Base-by-base conservation (phyloP, 305 asterid species). In the Fraxinus nigra region DNA sequence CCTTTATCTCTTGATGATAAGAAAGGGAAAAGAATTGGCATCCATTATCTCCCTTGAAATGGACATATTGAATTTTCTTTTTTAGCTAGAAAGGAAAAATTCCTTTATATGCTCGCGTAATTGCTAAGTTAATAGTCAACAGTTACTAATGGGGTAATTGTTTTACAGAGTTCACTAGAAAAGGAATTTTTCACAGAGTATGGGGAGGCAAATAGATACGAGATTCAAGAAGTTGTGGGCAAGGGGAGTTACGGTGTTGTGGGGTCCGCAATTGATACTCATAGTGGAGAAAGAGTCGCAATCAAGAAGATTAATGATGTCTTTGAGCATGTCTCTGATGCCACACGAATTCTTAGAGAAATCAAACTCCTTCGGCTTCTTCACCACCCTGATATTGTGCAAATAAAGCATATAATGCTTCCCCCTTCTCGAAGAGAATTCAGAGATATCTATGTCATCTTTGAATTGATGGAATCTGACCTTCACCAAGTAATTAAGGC, bases 171-270 rank as follows among this genome's bases (percentile, higher is more conserved):
- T 82, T 78, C 84, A 74, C 81, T 90, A 81, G 97, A 92, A 80
- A 86, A 89, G 2, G 97, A 92, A 9, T 92, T 92, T 86, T 92
- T 92, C 81, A 92, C 97, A 0, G 97, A 92, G 84, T 92, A 92
- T 82, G 94, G 97, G 7, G 97, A 92, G 81, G 97, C 93, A 46
- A 91, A 89, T 84, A 86, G 94, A 80, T 92, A 92, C 83, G 87
- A 92, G 86, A 86, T 92, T 78, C 91, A 90, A 82, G 97, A 92
- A 88, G 95, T 92, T 70, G 79, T 92, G 0, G 97, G 97, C 28
- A 92, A 92, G 86, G 97, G 97, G 81, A 92, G 97, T 85, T 92
- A 92, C 80, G 97, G 97, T 33, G 90, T 92, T 63, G 97, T 92
- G 54, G 95, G 93, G 22, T 89, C 97, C 9, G 97, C 97, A 10